Conservation (phyloP, 2,329 filamentous ascomycete species). For the Aspergillus melleus region DNA sequence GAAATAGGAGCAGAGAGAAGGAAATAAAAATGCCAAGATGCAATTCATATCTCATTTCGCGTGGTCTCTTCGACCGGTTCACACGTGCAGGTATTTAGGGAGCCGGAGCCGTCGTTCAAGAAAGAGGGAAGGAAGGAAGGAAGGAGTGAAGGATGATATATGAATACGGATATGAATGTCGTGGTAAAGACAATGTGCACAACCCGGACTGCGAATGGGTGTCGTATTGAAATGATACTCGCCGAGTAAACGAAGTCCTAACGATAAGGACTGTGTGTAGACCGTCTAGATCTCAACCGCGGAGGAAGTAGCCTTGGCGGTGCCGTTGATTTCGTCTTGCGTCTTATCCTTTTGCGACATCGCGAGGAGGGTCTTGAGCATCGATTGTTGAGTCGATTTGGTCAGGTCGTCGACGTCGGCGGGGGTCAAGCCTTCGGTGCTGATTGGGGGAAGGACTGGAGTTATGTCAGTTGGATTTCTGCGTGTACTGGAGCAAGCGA, state of each 20-base stretch:
- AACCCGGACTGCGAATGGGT: not conserved
- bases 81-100: not conserved
- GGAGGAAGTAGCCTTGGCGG: conserved; percentile 29
- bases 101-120: not conserved
- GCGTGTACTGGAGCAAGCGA: conserved; percentile 3
- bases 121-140: not conserved
- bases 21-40: not conserved
- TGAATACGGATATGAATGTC: not conserved
- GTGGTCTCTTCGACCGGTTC: not conserved
- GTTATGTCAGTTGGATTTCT: not conserved
- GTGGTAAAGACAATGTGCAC: not conserved
- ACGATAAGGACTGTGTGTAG: not conserved
- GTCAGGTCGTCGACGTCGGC: conserved; percentile 77
- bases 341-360: conserved; percentile 36
- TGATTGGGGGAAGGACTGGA: conserved; percentile 75
- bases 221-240: not conserved
- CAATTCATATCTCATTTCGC: not conserved
- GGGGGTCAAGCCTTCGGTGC: conserved; percentile 69
- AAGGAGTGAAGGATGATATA: not conserved
- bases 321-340: conserved; percentile 18
- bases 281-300: conserved; percentile 36
- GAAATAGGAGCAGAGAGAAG: not conserved
- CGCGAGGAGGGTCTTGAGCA: conserved; percentile 62
- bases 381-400: conserved; percentile 67
- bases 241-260: not conserved